A percentile compares a stretch with the other conserved stretches of the same genome.
phyloP scores from a whole-genome alignment of 2,329 filamentous ascomycete species.

The Aureobasidium sp. region DNA sequence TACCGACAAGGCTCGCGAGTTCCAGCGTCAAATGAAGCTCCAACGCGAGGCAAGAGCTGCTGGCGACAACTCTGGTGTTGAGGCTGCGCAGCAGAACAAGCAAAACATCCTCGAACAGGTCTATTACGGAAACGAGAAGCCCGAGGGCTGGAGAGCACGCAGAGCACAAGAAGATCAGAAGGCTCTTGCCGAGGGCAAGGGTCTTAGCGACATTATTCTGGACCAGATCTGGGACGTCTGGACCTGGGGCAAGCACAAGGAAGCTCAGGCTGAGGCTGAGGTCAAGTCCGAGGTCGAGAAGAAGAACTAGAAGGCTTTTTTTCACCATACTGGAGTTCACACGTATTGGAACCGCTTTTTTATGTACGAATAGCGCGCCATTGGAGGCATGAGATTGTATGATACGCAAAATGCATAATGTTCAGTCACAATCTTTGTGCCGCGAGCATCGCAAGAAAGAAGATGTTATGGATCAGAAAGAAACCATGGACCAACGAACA shows the following conservation, averaged over 20 bases:
- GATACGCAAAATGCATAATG: neutral
- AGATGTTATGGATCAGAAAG: neutral
- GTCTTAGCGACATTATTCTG: conserved; percentile 32
- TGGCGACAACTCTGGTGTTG: conserved; percentile 25
- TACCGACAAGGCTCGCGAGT: conserved; percentile 31
- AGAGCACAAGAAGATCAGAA: conserved; percentile 39
- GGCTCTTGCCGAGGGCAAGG: conserved; percentile 32
- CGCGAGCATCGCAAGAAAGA: neutral
- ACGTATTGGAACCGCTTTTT: neutral
- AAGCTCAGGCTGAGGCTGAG: conserved; percentile 16
- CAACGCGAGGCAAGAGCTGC: conserved; percentile 32
- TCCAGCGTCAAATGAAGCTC: conserved; percentile 33
- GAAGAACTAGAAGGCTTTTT: neutral
- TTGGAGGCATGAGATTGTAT: neutral
- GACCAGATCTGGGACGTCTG: conserved; percentile 29
- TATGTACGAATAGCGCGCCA: neutral
- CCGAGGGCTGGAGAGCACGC: conserved; percentile 38
- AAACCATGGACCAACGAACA: neutral
- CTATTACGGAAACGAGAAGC: conserved; percentile 34
- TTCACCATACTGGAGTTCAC: neutral
- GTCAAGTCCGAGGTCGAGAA: conserved; percentile 9
- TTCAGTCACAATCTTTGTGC: neutral
- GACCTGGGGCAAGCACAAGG: conserved; percentile 21
- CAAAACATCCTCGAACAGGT: conserved; percentile 28
- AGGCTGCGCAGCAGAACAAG: conserved; percentile 17